Conservation (phyloP, 1,284 basidiomycete genomes). For the Melampsora larici-populina region DNA sequence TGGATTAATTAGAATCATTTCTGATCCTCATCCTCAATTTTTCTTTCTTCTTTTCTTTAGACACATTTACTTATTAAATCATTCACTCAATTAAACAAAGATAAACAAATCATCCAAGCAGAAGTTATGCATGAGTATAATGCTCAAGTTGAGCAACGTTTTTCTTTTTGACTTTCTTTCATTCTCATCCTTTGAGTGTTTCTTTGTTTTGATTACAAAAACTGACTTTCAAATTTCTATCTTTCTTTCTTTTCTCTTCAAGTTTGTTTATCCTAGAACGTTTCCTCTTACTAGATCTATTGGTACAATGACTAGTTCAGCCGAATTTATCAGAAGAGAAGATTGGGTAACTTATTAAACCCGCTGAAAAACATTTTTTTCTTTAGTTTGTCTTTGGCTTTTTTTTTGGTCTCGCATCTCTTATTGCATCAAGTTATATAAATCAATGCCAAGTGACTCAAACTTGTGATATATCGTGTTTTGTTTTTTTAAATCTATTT, state of each 20-base stretch:
- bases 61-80: constrained; percentile 60
- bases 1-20: constrained; percentile 2
- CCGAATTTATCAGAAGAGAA: constrained; percentile 62
- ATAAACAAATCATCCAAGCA: constrained; percentile 68
- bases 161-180: constrained; percentile 51
- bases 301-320: constrained; percentile 76
- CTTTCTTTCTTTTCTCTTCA: background rate
- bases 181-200: constrained; percentile 26
- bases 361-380: background rate
- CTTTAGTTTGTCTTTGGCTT: background rate
- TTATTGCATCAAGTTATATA: background rate
- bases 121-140: constrained; percentile 86
- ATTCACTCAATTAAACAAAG: constrained; percentile 67
- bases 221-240: background rate
- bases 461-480: too few relatives aligned
- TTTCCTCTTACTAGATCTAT: constrained; percentile 71
- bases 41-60: constrained; percentile 53
- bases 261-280: constrained; percentile 77
- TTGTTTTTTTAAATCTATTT: too few relatives aligned
- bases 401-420: background rate
- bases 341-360: constrained; percentile 35
- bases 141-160: constrained; percentile 60
- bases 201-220: constrained; percentile 22
- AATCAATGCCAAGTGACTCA: too few relatives aligned
- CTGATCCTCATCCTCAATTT: background rate